phyloP scores from a whole-genome alignment of 2,329 filamentous ascomycete species.

The Fusarium sp. region DNA sequence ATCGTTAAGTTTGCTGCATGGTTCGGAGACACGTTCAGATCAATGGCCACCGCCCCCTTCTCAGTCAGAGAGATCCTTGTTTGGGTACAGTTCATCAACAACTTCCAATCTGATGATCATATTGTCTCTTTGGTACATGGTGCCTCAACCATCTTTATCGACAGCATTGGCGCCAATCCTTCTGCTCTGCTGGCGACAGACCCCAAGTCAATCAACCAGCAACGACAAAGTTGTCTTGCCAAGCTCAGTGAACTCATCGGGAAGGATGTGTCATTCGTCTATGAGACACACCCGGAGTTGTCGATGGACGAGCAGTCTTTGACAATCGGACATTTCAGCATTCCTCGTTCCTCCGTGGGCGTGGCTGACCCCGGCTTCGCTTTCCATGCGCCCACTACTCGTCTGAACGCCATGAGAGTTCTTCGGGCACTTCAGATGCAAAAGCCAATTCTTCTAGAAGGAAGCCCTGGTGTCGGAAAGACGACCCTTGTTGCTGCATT shows the following conservation, averaged over 20 bases:
- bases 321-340: conserved; percentile 76
- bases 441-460: conserved; percentile 93
- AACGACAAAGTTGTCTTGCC: conserved; percentile 75
- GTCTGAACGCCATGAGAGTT: conserved; percentile 88
- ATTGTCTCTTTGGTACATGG: conserved; percentile 72
- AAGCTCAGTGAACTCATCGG: conserved; percentile 73
- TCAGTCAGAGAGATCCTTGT: conserved; percentile 92
- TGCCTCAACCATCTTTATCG: conserved; percentile 93
- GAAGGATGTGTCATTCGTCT: conserved; percentile 68
- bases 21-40: conserved; percentile 85
- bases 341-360: conserved; percentile 60
- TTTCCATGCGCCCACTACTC: conserved; percentile 88
- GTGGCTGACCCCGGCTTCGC: conserved; percentile 56
- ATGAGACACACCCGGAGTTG: conserved; percentile 69
- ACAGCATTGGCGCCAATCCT: conserved; percentile 93
- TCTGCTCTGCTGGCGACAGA: conserved; percentile 82
- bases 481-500: conserved; percentile 90
- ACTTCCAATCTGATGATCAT: conserved; percentile 58
- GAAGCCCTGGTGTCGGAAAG: conserved; percentile 97
- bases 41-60: conserved; percentile 75
- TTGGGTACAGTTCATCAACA: conserved; percentile 93
- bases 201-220: conserved; percentile 70
- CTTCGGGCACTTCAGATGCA: conserved; percentile 85
- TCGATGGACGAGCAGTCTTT: conserved; percentile 60
- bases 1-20: conserved; percentile 91